Base-by-base conservation (phyloP, 495 filamentous ascomycete species). In the Xylaria venustula region DNA sequence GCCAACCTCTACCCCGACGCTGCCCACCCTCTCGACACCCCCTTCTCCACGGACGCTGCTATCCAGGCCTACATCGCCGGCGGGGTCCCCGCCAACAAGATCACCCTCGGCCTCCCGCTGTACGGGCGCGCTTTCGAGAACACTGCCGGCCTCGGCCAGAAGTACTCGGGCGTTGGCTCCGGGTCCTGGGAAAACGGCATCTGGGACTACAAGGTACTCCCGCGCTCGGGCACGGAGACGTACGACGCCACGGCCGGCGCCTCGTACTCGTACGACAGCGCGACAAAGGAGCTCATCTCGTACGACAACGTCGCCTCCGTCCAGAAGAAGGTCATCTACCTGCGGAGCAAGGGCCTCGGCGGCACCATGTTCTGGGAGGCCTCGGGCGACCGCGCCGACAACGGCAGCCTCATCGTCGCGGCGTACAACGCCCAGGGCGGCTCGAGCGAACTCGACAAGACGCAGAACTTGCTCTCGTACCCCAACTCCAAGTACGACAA, bases 351-450 rank as follows among this genome's bases (percentile, higher is more conserved):
- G 60, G 82, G 84, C 2, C 78, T 96, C 3, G 91, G 86, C 1
- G 92, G 93, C 22, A 85, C 81, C 2, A 96, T 97, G 91, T 97
- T 90, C 83, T 97, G 93, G 92, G 92, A 97, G 75, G 86, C 84
- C 40, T 91, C 86, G 61, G 85, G 79, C 12, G 93, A 97, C 73
- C 84, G 83, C 67, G 75, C 48, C 2, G 84, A 77, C 5, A 74
- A 75, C 17, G 81, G 79, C 42, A 88, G 86, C 65, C 64, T 93
- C 71, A 87, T 93, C 49, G 77, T 74, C 7, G 80, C 80, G 4
- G 83, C 86, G 1, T 73, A 49, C 36, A 54, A 40, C 11, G 55
- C 59, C 0, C 67, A 80, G 50, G 77, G 77, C 15, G 64, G 65
- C n/a, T 25, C 56, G 0, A 55, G 51, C 45, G 61, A 64, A n/a